Percentiles rank a stretch among this genome's conserved stretches.
These are phyloP conservation scores for Vicia faba DNA, from an alignment of 306 rosid genomes.

Conservation along the genomic window DNA sequence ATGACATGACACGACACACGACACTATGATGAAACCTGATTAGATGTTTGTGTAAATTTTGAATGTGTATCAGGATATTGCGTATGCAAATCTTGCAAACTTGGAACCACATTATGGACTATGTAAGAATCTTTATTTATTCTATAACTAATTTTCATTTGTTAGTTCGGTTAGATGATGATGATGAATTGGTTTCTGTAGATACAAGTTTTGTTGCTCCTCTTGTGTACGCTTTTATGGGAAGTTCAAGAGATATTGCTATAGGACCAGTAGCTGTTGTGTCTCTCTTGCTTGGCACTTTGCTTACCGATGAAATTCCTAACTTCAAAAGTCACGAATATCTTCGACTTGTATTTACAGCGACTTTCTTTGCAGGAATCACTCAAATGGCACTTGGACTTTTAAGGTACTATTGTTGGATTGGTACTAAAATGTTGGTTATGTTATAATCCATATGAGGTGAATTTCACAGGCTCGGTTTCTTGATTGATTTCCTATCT, in stretches of 20 bases:
- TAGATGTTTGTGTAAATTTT: conserved; percentile 2
- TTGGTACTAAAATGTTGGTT: neutral
- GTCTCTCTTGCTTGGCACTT: conserved; percentile 73
- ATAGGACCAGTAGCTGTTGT: conserved; percentile 89
- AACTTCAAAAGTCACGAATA: conserved; percentile 32
- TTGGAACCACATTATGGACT: conserved; percentile 49
- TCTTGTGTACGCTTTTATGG: conserved; percentile 78
- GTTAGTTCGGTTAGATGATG: neutral
- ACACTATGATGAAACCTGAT: neutral
- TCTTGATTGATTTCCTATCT: conserved; percentile 83
- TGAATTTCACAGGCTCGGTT: conserved; percentile 68
- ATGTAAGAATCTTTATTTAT: conserved; percentile 41
- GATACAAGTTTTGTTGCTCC: conserved; percentile 83
- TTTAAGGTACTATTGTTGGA: conserved; percentile 46
- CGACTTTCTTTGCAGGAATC: conserved; percentile 84
- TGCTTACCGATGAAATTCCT: conserved; percentile 48
- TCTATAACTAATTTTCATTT: neutral
- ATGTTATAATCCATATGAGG: neutral
- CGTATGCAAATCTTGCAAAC: conserved; percentile 60
- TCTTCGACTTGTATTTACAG: conserved; percentile 68
- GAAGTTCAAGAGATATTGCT: conserved; percentile 84
- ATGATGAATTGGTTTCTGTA: conserved; percentile 31
- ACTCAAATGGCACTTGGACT: conserved; percentile 68
- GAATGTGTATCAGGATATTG: conserved; percentile 37
- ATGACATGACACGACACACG: neutral